Percentiles rank a stretch among this genome's conserved stretches.
phyloP scores from a whole-genome alignment of 2,329 filamentous ascomycete genomes.

The Parastagonospora nodorum region DNA sequence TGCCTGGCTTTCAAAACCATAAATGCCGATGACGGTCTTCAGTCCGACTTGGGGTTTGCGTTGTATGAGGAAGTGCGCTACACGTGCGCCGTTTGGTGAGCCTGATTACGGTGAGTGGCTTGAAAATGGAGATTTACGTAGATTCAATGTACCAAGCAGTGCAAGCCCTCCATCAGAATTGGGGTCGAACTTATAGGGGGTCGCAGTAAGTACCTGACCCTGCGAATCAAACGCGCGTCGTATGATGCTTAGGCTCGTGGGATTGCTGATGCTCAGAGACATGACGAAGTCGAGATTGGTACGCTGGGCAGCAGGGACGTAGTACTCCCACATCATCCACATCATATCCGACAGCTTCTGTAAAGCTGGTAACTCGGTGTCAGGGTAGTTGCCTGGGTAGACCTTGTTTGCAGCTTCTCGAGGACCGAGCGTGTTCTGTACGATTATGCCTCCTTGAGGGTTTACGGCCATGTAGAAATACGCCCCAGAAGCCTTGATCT shows the following conservation, averaged over 20 bases:
- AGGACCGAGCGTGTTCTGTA: not conserved
- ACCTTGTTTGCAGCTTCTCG: not conserved
- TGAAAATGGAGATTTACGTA: too few relatives aligned
- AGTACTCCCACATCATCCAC: slow-evolving; percentile 2
- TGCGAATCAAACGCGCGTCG: not conserved
- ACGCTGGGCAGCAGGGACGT: not conserved
- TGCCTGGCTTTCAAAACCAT: not conserved
- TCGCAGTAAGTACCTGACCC: not conserved
- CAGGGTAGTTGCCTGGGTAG: not conserved
- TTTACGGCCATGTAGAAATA: slow-evolving; percentile 3
- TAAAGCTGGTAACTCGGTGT: not conserved
- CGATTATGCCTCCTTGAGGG: slow-evolving; percentile 1
- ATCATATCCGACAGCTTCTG: not conserved
- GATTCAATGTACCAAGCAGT: not conserved
- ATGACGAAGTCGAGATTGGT: not conserved
- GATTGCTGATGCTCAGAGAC: not conserved
- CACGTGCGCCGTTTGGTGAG: not conserved
- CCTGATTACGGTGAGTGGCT: not conserved
- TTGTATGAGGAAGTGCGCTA: slow-evolving; percentile 1
- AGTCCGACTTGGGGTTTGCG: not conserved
- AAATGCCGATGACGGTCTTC: not conserved
- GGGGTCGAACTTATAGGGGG: not conserved
- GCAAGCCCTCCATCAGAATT: not conserved
- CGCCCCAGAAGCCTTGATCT: not conserved
- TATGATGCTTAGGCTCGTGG: not conserved